Base-by-base conservation (phyloP, 257 asterid genomes). In the Nemophila menziesii region DNA sequence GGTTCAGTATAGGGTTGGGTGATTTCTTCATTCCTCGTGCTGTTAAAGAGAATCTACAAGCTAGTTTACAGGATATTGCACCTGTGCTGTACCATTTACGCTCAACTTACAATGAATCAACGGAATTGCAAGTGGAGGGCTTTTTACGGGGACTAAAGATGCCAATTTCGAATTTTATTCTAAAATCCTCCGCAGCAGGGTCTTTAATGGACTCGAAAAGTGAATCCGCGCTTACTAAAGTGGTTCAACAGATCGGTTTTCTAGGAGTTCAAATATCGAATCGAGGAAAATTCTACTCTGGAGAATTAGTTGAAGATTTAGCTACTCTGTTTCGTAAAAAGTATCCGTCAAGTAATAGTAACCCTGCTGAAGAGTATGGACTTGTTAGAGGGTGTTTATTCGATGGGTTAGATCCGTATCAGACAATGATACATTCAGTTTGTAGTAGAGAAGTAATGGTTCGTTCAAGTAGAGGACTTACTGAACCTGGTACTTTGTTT, bases 391-490 rank as follows among this genome's bases (percentile, higher is more conserved):
- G 77, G 52, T 79, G 93, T 39, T 90, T 90, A 39, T 85, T 90
- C 60, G 61, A 74, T 56, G 96, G 98, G 43, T 52, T 90, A 78
- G 68, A 90, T 43, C 98, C 98, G 0, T 85, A 72, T 54, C 98
- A 90, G 61, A 94, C 69, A 62, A 85, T 90, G 93, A 74, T 81
- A 48, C 94, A 90, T 72, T 79, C 98, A 22, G 74, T 90, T 57
- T 74, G 96, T 3, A 77, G 93, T 52, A 81, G 98, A 68, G 98
- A 90, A 65, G 94, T 90, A 26, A 90, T 79, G 58, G 98, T 90
- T 18, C 96, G 98, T 33, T 90, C 98, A 38, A 57, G 73, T 46
- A 66, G 98, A 58, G 98, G 98, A 46, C 69, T 90, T 45, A 90
- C 96, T 39, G 96, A 85, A 64, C 96, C 96, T 3, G 96, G 94